Conservation (phyloP, 139 green algal species). For the Micractinium conductrix region DNA sequence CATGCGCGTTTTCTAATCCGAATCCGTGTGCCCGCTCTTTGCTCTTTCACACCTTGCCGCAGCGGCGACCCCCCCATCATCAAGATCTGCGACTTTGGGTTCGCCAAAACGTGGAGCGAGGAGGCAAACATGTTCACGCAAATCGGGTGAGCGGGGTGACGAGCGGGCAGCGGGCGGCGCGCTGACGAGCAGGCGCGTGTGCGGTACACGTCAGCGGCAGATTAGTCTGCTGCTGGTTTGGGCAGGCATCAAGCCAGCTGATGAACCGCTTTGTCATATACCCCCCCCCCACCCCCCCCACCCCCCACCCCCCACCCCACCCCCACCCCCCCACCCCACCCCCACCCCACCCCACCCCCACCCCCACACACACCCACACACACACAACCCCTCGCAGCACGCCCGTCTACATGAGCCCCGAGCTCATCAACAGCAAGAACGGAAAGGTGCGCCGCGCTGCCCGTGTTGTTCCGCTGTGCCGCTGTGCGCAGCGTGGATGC, state of each 20-base stretch:
- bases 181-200: no score
- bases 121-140: conserved; percentile 83
- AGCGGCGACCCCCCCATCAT: conserved; percentile 71
- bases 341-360: no score
- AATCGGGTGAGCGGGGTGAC: conserved; percentile 59
- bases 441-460: background rate
- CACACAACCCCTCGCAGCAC: conserved; percentile 57
- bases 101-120: conserved; percentile 71
- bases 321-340: no score
- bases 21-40: background rate
- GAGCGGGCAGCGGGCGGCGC: no score
- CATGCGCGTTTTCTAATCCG: no score
- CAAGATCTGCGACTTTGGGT: conserved; percentile 87
- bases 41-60: conserved; percentile 3
- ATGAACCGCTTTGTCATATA: no score
- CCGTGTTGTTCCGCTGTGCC: background rate
- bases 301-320: no score
- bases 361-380: no score
- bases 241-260: no score
- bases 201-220: no score
- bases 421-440: conserved; percentile 67
- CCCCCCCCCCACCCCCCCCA: no score
- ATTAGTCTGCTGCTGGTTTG: background rate
- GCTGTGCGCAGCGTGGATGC: background rate
- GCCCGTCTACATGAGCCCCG: conserved; percentile 86